Conservation (phyloP, 2,329 filamentous ascomycete genomes). For the Colletotrichum theobromicola region DNA sequence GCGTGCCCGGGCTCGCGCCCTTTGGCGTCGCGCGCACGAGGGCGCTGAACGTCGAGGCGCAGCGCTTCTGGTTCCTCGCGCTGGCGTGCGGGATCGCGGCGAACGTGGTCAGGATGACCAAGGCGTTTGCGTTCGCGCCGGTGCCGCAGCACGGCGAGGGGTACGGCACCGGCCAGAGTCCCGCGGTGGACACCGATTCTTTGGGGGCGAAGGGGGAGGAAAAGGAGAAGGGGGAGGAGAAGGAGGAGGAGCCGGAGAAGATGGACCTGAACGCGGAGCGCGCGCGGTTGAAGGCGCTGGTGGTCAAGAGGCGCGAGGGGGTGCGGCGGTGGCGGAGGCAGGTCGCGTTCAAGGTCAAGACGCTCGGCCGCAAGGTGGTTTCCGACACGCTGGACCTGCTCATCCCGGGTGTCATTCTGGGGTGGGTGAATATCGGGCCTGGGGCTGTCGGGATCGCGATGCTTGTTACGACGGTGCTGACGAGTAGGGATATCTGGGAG, state of each 20-base stretch:
- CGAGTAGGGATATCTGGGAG: slow-evolving; percentile 67
- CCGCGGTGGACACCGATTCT: slow-evolving; percentile 18
- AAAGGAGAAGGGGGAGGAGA: neutral
- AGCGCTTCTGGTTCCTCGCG: slow-evolving; percentile 73
- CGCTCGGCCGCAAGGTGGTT: slow-evolving; percentile 52
- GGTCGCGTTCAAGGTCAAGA: slow-evolving; percentile 31
- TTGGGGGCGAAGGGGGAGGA: slow-evolving; percentile 20
- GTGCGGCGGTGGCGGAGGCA: slow-evolving; percentile 34
- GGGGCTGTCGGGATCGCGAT: slow-evolving; percentile 63
- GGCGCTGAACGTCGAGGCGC: slow-evolving; percentile 62
- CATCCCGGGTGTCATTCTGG: slow-evolving; percentile 64
- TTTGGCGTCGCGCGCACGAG: slow-evolving; percentile 56
- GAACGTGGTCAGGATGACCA: slow-evolving; percentile 46
- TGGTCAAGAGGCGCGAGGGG: slow-evolving; percentile 37
- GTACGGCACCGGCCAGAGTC: slow-evolving; percentile 27
- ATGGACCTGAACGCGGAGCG: slow-evolving; percentile 33
- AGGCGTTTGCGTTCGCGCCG: slow-evolving; percentile 38
- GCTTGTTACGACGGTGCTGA: slow-evolving; percentile 66
- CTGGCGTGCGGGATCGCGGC: slow-evolving; percentile 56
- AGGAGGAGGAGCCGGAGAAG: neutral
- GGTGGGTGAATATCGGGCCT: slow-evolving; percentile 61
- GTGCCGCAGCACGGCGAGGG: slow-evolving; percentile 35
- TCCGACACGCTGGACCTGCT: slow-evolving; percentile 67
- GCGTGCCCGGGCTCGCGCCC: slow-evolving; percentile 48
- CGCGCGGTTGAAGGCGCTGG: slow-evolving; percentile 38